Evolutionary conservation across 257 asterid species (phyloP).

Genomic region (Agastache rugosa): DNA sequence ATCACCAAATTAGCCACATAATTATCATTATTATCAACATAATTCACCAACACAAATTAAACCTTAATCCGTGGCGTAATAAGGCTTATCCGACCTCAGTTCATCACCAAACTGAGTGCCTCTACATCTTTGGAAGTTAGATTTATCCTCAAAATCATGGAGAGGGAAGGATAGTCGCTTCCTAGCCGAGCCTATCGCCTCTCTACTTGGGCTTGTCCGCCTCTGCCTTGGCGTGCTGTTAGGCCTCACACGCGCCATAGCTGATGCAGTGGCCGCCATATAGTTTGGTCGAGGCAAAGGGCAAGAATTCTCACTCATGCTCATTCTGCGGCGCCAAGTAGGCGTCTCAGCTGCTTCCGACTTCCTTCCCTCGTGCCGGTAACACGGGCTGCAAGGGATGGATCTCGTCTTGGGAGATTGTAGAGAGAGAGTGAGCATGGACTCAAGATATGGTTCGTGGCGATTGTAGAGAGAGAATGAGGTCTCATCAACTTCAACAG

Average conservation of each 20-base stretch:
- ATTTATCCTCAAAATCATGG: conserved; percentile 29
- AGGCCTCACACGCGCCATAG: conserved; percentile 71
- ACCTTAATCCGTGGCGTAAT: conserved; percentile 36
- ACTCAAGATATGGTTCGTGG: conserved; percentile 23
- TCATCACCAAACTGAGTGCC: not conserved
- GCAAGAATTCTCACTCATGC: conserved; percentile 42
- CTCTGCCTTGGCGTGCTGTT: conserved; percentile 68
- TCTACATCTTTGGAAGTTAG: conserved; percentile 4
- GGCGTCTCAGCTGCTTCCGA: conserved; percentile 48
- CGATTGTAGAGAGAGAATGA: conserved; percentile 26
- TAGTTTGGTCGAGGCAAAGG: conserved; percentile 55
- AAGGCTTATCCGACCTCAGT: conserved; percentile 29
- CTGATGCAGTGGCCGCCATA: conserved; percentile 82
- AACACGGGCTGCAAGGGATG: conserved; percentile 49
- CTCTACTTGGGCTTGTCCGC: conserved; percentile 57
- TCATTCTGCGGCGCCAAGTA: conserved; percentile 44
- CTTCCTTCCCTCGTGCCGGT: conserved; percentile 26
- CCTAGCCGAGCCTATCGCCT: conserved; percentile 45
- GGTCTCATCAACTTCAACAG: conserved; percentile 65
- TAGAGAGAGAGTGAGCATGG: conserved; percentile 23
- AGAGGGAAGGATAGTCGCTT: conserved; percentile 63
- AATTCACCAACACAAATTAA: not conserved
- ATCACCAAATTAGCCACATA: not conserved
- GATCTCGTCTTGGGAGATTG: conserved; percentile 47
- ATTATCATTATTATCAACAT: not conserved